A percentile compares a stretch with the other conserved stretches of the same genome.
Evolutionary conservation across 208 protist species (phyloP).

Genomic region (Wallacemonas sp.): DNA sequence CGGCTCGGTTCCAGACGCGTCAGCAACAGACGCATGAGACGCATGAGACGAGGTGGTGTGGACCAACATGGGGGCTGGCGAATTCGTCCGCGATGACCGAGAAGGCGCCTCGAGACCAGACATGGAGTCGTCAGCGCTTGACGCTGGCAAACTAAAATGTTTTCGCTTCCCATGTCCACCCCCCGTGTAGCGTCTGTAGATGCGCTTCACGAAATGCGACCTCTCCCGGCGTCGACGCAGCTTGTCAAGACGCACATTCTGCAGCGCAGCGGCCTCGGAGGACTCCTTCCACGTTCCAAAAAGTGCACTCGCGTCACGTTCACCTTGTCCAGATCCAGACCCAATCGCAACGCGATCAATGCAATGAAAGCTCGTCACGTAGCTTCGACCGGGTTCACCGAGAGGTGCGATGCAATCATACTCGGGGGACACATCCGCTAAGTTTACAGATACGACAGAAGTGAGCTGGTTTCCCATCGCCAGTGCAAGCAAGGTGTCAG

Average conservation of each 20-base stretch:
- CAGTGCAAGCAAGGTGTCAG: too few species aligned
- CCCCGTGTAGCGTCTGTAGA: background rate
- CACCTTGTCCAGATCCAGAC: too few species aligned
- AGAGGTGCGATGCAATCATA: slow-evolving; percentile 57
- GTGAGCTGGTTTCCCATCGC: slow-evolving; percentile 84
- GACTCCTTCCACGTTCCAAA: too few species aligned
- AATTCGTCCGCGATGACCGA: too few species aligned
- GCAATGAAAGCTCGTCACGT: slow-evolving; percentile 75
- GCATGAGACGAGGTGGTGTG: background rate
- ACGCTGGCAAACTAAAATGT: too few species aligned
- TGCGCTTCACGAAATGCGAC: background rate
- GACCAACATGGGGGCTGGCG: too few species aligned
- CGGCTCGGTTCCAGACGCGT: background rate
- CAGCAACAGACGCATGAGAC: background rate
- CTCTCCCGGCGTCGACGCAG: background rate
- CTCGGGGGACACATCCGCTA: slow-evolving; percentile 51
- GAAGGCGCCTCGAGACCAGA: too few species aligned
- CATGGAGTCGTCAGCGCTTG: too few species aligned
- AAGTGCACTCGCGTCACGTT: too few species aligned
- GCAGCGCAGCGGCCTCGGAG: background rate
- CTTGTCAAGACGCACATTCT: background rate
- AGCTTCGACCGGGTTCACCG: slow-evolving; percentile 52
- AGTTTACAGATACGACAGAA: slow-evolving; percentile 49
- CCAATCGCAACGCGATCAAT: background rate
- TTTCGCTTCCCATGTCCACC: too few species aligned